phyloP scores from a whole-genome alignment of 163 green algal genomes.

The Volvox carteri region DNA sequence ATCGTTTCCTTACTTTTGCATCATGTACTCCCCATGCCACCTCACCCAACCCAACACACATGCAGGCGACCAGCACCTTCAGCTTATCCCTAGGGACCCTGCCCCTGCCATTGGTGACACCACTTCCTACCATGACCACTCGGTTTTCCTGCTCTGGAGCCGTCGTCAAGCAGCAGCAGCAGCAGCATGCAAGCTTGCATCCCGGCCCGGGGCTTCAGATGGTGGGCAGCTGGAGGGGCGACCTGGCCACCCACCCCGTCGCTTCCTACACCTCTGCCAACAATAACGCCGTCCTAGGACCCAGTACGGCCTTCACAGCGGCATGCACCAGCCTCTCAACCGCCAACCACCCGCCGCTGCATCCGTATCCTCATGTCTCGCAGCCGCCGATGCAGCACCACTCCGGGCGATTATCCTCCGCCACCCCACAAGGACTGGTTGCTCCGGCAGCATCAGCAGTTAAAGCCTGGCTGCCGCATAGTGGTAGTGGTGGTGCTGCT shows the following conservation, averaged over 20 bases:
- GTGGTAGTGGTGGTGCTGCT: background rate
- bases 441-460: no score
- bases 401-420: no score
- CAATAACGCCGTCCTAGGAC: background rate
- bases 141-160: background rate
- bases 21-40: background rate
- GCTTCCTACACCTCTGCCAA: background rate
- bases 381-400: no score
- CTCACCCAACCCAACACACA: background rate
- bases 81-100: background rate
- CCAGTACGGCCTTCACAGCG: background rate
- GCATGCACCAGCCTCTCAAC: background rate
- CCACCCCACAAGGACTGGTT: no score
- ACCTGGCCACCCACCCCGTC: background rate
- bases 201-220: background rate
- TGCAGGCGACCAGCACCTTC: constrained; percentile 11
- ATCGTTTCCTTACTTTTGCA: background rate
- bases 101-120: background rate
- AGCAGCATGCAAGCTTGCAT: background rate
- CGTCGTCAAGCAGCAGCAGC: background rate
- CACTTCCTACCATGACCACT: background rate
- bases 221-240: background rate
- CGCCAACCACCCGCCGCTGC: background rate
- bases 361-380: background rate
- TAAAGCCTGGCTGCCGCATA: background rate